Conservation (phyloP, 2,329 filamentous ascomycete genomes). For the Davidsoniella neocaledoniae region DNA sequence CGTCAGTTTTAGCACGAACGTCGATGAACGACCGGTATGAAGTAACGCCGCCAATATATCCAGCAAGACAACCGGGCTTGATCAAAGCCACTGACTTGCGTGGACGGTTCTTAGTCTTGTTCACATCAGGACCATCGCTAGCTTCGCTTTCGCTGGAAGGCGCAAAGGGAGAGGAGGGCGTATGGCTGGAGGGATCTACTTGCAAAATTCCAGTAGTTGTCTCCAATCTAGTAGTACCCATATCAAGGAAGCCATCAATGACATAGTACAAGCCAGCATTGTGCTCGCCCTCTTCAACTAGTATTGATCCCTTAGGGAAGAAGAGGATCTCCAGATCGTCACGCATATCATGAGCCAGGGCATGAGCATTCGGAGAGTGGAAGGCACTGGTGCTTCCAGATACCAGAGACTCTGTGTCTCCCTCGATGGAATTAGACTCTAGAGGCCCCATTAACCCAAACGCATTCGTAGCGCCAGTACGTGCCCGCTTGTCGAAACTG, state of each 20-base stretch:
- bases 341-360: slow-evolving; percentile 61
- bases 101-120: slow-evolving; percentile 29
- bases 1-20: slow-evolving; percentile 92
- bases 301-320: slow-evolving; percentile 83
- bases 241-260: slow-evolving; percentile 89
- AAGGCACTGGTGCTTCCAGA: slow-evolving; percentile 48
- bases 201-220: slow-evolving; percentile 7
- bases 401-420: slow-evolving; percentile 71
- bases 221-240: slow-evolving; percentile 22
- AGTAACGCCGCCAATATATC: slow-evolving; percentile 86
- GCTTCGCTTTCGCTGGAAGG: neutral
- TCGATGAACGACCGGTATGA: slow-evolving; percentile 94
- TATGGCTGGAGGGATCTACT: slow-evolving; percentile 11
- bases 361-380: slow-evolving; percentile 46
- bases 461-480: slow-evolving; percentile 40
- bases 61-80: slow-evolving; percentile 85
- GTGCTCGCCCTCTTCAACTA: slow-evolving; percentile 94
- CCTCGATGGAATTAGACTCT: slow-evolving; percentile 53
- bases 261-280: slow-evolving; percentile 96
- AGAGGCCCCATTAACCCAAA: slow-evolving; percentile 84
- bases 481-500: slow-evolving; percentile 19
- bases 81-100: slow-evolving; percentile 71
- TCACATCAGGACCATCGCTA: slow-evolving; percentile 18
- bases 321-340: slow-evolving; percentile 95
- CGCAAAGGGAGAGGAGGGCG: neutral